Evolutionary conservation across 2,329 filamentous ascomycete genomes (phyloP).

Genomic region (Trichophyton schoenleinii): DNA sequence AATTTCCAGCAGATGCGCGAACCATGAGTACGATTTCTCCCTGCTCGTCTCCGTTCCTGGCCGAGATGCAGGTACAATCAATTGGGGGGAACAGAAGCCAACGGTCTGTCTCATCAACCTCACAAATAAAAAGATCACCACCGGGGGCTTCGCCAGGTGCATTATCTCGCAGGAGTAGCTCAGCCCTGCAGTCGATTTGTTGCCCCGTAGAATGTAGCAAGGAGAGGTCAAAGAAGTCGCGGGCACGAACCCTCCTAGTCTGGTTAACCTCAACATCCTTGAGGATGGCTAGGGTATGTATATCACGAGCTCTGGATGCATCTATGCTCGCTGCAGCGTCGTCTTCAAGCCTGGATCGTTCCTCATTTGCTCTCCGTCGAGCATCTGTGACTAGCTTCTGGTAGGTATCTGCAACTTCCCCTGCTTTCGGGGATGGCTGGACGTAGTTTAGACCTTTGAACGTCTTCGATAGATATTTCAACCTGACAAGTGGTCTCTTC

Average conservation of each 20-base stretch:
- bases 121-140: constrained; percentile 84
- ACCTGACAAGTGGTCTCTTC: constrained; percentile 72
- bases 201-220: constrained; percentile 82
- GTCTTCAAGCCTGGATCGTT: constrained; percentile 62
- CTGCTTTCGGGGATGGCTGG: constrained; percentile 40
- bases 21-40: constrained; percentile 79
- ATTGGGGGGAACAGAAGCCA: constrained; percentile 91
- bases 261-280: constrained; percentile 60
- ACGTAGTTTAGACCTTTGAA: constrained; percentile 49
- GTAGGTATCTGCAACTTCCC: constrained; percentile 50
- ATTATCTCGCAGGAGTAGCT: constrained; percentile 75
- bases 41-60: constrained; percentile 58
- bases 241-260: constrained; percentile 70
- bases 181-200: constrained; percentile 74
- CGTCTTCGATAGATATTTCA: constrained; percentile 78
- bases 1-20: constrained; percentile 51
- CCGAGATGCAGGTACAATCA: constrained; percentile 59
- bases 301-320: constrained; percentile 63
- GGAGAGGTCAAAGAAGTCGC: constrained; percentile 80
- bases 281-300: constrained; percentile 60
- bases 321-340: constrained; percentile 79
- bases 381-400: constrained; percentile 64
- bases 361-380: constrained; percentile 59
- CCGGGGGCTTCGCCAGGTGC: constrained; percentile 50
- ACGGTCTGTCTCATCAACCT: constrained; percentile 62